phyloP scores from a whole-genome alignment of 108 stramenopile genomes.

The Fragilaria crotonensis region DNA sequence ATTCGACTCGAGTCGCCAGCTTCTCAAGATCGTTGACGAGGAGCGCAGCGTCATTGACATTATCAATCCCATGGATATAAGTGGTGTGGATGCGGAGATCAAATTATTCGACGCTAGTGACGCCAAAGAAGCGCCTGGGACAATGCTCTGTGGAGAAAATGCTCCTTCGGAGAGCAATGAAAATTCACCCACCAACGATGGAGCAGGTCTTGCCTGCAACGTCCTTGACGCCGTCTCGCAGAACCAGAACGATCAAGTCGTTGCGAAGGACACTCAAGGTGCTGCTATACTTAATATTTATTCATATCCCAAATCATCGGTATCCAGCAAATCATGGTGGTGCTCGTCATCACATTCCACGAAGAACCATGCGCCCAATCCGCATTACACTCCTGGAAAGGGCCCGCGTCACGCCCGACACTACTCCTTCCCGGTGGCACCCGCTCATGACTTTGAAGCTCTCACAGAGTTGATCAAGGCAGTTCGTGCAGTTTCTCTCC shows the following conservation, averaged over 20 bases:
- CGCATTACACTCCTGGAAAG: conserved; percentile 5
- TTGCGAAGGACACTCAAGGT: conserved; percentile 23
- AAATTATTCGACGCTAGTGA: conserved; percentile 6
- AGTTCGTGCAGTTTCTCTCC: conserved; percentile 35
- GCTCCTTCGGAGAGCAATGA: not conserved
- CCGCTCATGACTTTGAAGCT: conserved; percentile 54
- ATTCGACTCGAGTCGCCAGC: conserved; percentile 1
- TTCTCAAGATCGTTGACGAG: conserved; percentile 13
- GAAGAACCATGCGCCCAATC: conserved; percentile 1
- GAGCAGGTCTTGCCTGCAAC: not conserved
- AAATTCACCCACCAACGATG: not conserved
- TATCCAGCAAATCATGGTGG: conserved; percentile 11
- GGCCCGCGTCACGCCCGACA: conserved; percentile 39
- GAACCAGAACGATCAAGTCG: not conserved
- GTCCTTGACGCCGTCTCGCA: not conserved
- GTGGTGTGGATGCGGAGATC: conserved; percentile 30
- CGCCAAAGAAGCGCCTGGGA: not conserved
- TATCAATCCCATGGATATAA: conserved; percentile 21
- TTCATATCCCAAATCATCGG: conserved; percentile 40
- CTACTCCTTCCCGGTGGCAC: conserved; percentile 37
- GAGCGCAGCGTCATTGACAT: conserved; percentile 26
- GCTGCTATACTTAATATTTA: conserved; percentile 45
- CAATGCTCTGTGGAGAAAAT: not conserved
- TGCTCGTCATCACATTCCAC: conserved; percentile 5
- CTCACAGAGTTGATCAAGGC: conserved; percentile 33